These are phyloP conservation scores for Penicillium chermesinum DNA, from an alignment of 495 filamentous ascomycete species.

Conservation along the genomic window DNA sequence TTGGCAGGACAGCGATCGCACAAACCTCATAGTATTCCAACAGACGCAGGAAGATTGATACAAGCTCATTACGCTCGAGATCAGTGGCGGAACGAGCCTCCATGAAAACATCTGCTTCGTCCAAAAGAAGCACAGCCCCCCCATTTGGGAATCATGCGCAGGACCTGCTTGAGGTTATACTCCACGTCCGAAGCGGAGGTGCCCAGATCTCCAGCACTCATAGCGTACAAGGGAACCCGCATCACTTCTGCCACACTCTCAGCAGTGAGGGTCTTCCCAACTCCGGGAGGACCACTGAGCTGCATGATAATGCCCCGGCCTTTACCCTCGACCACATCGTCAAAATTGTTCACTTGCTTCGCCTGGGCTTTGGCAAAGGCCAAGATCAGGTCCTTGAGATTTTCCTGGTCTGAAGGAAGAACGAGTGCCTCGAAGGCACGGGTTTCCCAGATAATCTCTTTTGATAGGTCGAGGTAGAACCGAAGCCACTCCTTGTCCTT, in stretches of 20 bases:
- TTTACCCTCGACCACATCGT: slow-evolving; percentile 30
- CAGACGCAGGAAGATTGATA: slow-evolving; percentile 48
- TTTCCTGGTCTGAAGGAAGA: slow-evolving; percentile 26
- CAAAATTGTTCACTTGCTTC: slow-evolving; percentile 20
- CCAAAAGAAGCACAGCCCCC: slow-evolving; percentile 39
- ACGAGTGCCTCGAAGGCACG: slow-evolving; percentile 53
- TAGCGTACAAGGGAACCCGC: slow-evolving; percentile 30
- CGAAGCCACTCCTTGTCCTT: slow-evolving; percentile 39
- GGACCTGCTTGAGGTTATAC: slow-evolving; percentile 41
- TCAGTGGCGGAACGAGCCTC: slow-evolving; percentile 30
- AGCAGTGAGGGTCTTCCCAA: slow-evolving; percentile 42
- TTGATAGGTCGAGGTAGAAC: slow-evolving; percentile 32
- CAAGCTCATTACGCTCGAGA: slow-evolving; percentile 39
- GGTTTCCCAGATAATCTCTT: slow-evolving; percentile 47
- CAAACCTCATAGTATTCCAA: slow-evolving; percentile 46
- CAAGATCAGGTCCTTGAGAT: slow-evolving; percentile 28
- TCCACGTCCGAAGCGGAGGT: slow-evolving; percentile 47
- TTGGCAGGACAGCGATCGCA: slow-evolving; percentile 5
- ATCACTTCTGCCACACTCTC: slow-evolving; percentile 32
- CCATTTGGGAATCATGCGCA: slow-evolving; percentile 48
- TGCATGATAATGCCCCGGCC: slow-evolving; percentile 34
- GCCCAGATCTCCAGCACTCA: slow-evolving; percentile 53
- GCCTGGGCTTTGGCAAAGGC: slow-evolving; percentile 29
- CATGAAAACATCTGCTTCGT: slow-evolving; percentile 47
- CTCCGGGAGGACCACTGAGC: slow-evolving; percentile 39